phyloP scores from a whole-genome alignment of 768 basidiomycete genomes.

The Krasilnikovozyma curviuscula region DNA sequence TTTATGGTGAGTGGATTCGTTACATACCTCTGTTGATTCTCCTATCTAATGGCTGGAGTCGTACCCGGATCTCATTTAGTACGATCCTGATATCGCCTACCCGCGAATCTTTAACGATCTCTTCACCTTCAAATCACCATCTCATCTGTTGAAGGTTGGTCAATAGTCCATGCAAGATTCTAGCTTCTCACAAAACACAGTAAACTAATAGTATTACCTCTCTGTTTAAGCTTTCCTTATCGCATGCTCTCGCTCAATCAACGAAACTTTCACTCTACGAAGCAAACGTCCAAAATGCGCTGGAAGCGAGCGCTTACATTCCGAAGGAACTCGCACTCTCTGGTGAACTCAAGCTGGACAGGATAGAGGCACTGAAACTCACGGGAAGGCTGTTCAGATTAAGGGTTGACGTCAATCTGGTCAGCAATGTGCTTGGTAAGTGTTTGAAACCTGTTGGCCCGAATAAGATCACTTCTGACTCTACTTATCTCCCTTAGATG shows the following conservation, averaged over 20 bases:
- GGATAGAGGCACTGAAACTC: constrained; percentile 66
- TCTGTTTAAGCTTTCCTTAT: constrained; percentile 50
- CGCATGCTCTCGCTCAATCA: constrained; percentile 85
- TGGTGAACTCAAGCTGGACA: constrained; percentile 52
- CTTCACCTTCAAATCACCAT: constrained; percentile 60
- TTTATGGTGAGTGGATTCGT: constrained; percentile 41
- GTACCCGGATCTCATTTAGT: constrained; percentile 31
- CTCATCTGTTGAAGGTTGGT: constrained; percentile 46
- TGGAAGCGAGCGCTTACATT: constrained; percentile 60
- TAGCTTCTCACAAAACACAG: no score
- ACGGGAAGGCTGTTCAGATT: constrained; percentile 74
- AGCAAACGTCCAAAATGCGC: constrained; percentile 49
- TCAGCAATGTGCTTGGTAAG: constrained; percentile 58
- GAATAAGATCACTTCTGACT: not conserved
- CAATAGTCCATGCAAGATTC: no score
- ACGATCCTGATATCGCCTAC: constrained; percentile 62
- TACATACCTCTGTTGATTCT: constrained; percentile 3
- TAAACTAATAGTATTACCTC: no score
- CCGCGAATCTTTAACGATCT: constrained; percentile 73
- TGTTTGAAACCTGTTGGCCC: not conserved
- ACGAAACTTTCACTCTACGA: constrained; percentile 81
- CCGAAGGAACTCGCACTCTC: constrained; percentile 62
- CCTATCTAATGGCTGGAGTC: not conserved
- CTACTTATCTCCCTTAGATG: constrained; percentile 31
- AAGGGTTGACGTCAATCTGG: constrained; percentile 71